Percentiles rank a stretch among this genome's conserved stretches.
These are phyloP conservation scores for Corchorus capsularis DNA, from an alignment of 345 rosid species.

Conservation along the genomic window DNA sequence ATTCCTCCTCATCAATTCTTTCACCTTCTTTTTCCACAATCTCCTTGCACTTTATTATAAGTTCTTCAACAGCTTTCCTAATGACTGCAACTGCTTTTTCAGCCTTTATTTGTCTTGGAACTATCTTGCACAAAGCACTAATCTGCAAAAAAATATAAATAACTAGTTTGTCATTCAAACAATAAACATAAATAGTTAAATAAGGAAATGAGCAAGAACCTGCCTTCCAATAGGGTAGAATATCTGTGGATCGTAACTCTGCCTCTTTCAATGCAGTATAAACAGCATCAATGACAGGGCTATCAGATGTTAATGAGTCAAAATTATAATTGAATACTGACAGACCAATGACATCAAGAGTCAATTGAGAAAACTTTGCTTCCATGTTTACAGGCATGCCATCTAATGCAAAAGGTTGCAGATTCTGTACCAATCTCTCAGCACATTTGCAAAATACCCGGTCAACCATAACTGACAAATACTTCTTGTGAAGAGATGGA, in stretches of 20 bases:
- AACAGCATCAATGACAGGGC: conserved; percentile 90
- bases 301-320: conserved; percentile 72
- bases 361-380: conserved; percentile 81
- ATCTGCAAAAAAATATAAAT: conserved; percentile 38
- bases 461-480: conserved; percentile 85
- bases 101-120: conserved; percentile 93
- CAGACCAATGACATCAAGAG: conserved; percentile 90
- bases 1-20: conserved; percentile 79
- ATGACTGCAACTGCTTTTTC: conserved; percentile 79
- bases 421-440: conserved; percentile 86
- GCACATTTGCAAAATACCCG: conserved; percentile 90
- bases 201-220: conserved; percentile 26
- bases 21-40: conserved; percentile 93
- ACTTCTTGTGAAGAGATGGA: conserved; percentile 93
- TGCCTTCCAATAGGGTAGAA: conserved; percentile 96
- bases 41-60: conserved; percentile 75
- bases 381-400: conserved; percentile 95
- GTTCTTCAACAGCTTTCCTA: conserved; percentile 79
- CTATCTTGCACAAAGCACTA: conserved; percentile 68
- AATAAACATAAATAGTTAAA: not conserved
- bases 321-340: conserved; percentile 87
- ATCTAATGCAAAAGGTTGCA: conserved; percentile 60
- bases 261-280: conserved; percentile 95
- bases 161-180: conserved; percentile 9
- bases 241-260: conserved; percentile 88